Percentiles rank a stretch among this genome's conserved stretches.
Conservation (phyloP, 176 grass and related monocot genomes). For the barley (Hordeum vulgare) region DNA sequence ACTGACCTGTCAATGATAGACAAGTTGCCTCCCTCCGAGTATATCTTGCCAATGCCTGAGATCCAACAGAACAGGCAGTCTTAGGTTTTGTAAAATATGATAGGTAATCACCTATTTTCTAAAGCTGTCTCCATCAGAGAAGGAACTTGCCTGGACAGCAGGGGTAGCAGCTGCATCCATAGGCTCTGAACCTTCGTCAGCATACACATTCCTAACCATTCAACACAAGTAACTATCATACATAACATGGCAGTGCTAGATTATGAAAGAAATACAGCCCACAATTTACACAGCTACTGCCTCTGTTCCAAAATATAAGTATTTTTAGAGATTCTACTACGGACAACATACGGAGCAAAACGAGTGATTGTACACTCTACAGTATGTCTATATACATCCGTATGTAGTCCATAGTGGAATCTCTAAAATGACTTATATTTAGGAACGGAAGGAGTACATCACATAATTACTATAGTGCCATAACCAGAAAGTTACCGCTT, state of each 20-base stretch:
- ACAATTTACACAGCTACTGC: not conserved
- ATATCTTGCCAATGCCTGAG: constrained; percentile 88
- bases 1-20: constrained; percentile 74
- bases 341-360: too few relatives aligned
- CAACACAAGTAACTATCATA: constrained; percentile 21
- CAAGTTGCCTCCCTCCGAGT: constrained; percentile 80
- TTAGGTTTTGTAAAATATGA: constrained; percentile 20
- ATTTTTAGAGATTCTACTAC: too few relatives aligned
- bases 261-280: not conserved
- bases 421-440: too few relatives aligned
- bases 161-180: constrained; percentile 52
- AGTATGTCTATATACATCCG: too few relatives aligned
- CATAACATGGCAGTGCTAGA: not conserved
- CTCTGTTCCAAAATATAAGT: too few relatives aligned
- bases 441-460: too few relatives aligned
- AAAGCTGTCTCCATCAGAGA: constrained; percentile 20
- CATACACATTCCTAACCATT: constrained; percentile 81
- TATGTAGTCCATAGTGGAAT: too few relatives aligned
- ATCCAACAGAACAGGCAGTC: constrained; percentile 20
- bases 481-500: not conserved
- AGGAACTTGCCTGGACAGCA: constrained; percentile 63
- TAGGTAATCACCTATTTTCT: not conserved
- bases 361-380: too few relatives aligned
- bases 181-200: constrained; percentile 67
- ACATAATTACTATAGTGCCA: not conserved